phyloP scores from a whole-genome alignment of 2,329 filamentous ascomycete genomes.

The Xylariaceae sp. region DNA sequence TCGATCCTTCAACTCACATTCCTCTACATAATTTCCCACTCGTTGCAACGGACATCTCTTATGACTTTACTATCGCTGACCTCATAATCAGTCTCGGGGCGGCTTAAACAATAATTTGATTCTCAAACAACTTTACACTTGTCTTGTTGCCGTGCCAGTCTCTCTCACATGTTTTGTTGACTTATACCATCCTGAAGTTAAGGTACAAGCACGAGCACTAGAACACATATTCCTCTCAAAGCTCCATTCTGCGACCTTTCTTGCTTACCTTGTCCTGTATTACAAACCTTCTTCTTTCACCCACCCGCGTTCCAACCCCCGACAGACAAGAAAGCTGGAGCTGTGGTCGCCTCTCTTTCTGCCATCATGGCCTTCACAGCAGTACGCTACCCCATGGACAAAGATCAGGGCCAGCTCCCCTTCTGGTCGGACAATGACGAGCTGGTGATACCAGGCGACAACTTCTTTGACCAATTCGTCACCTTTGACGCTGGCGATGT shows the following conservation, averaged over 20 bases:
- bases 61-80: conserved; percentile 26
- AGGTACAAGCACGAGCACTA: conserved; percentile 23
- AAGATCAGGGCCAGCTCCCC: conserved; percentile 27
- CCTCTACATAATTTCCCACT: conserved; percentile 22
- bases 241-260: conserved; percentile 15
- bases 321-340: too few relatives aligned
- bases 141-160: conserved; percentile 30
- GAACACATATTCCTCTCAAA: conserved; percentile 12
- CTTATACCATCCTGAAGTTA: conserved; percentile 22
- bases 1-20: conserved; percentile 29
- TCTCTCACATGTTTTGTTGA: conserved; percentile 30
- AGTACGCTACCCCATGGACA: conserved; percentile 28
- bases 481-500: conserved; percentile 31
- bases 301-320: conserved; percentile 10
- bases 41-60: conserved; percentile 23
- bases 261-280: conserved; percentile 12
- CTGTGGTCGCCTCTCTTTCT: conserved; percentile 17
- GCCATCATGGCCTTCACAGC: conserved; percentile 30
- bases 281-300: conserved; percentile 13
- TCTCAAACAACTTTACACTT: conserved; percentile 26
- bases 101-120: too few relatives aligned
- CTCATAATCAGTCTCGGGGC: conserved; percentile 25
- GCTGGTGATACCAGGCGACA: conserved; percentile 24
- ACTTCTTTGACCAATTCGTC: conserved; percentile 33
- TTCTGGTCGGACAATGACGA: conserved; percentile 31